Evolutionary conservation across 139 green algal genomes (phyloP), one percentile per base, ranked within the genome.

Genomic region (Coelastrella sp.): DNA sequence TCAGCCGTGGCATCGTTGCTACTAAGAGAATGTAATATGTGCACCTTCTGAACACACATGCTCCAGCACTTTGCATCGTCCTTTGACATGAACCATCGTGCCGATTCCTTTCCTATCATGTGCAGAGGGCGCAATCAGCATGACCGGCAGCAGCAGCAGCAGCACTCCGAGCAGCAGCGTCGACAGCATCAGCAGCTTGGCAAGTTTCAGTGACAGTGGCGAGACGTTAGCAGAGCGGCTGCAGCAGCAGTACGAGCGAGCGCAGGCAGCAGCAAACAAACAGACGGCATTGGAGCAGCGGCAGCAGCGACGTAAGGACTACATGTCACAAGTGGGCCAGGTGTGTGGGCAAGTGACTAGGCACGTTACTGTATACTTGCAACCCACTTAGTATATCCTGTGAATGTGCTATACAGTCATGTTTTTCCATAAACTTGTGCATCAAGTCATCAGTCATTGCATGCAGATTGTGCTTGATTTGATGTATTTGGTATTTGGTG

Each of bases 141-240:
- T 54, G 3, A 88, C 14, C 71, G 82, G 17, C 84, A 89, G 56
- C 54, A 82, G 84, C 54, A 59, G 32, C 54, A 82, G 68, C 5
- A 58, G n/a, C n/a, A n/a, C 11, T 61, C 8, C 57, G 4, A 22
- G 20, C 68, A 81, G 71, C 54, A 89, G 84, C 57, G 57, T 83
- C 19, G 73, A 71, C 84, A 89, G 71, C 71, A 5, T 80, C 4
- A 75, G 17, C 80, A 87, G 80, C 59, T 8, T 85, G 58, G 47
- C 7, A 7, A 58, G n/a, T 57, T 14, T 3, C 7, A 47, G 22
- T 19, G 84, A 58, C 56, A 82, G 47, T 71, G 57, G 84, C 16
- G 59, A 73, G 17, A 89, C 84, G 19, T 64, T 89, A 16, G 84
- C 84, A 16, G 71, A 89, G 54, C 61, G 73, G 7, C 57, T 89